These are phyloP conservation scores for Chloris gayana DNA, from an alignment of 176 grass and related monocot species.

Conservation along the genomic window DNA sequence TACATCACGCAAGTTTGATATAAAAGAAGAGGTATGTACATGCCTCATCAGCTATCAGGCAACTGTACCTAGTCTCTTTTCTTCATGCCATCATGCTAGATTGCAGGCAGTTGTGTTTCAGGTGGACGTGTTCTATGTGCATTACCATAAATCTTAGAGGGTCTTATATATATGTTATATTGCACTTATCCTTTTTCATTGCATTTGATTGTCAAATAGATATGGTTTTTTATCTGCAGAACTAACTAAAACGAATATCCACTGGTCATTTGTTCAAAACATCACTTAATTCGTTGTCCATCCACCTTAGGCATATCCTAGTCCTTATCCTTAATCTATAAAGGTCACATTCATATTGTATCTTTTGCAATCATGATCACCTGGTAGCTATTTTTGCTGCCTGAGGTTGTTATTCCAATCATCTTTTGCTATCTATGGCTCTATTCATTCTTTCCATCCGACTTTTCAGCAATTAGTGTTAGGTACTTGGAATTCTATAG, in stretches of 20 bases:
- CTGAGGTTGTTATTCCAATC: not conserved
- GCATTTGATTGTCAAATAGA: not conserved
- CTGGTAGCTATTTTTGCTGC: not conserved
- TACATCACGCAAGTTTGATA: slow-evolving; percentile 79
- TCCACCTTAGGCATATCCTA: not conserved
- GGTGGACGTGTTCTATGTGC: not conserved
- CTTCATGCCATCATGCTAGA: slow-evolving; percentile 2
- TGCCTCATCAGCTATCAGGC: slow-evolving; percentile 12
- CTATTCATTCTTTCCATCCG: slow-evolving; percentile 14
- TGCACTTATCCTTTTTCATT: not conserved
- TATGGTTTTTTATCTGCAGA: not conserved
- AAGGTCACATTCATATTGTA: not conserved
- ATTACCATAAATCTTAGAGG: slow-evolving; percentile 12
- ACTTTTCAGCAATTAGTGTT: slow-evolving; percentile 20
- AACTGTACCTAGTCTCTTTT: slow-evolving; percentile 26
- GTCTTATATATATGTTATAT: slow-evolving; percentile 11
- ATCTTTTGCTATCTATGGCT: not conserved
- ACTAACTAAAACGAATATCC: not conserved
- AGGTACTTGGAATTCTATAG: slow-evolving; percentile 12
- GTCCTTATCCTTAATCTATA: not conserved
- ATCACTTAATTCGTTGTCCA: not conserved
- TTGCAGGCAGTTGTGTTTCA: not conserved
- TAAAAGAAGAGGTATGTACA: slow-evolving; percentile 90
- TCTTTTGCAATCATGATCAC: slow-evolving; percentile 2
- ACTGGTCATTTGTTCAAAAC: slow-evolving; percentile 12